Evolutionary conservation across 2,329 filamentous ascomycete species (phyloP), one percentile per base, ranked within the genome.

Genomic region (Talaromyces verruculosus): DNA sequence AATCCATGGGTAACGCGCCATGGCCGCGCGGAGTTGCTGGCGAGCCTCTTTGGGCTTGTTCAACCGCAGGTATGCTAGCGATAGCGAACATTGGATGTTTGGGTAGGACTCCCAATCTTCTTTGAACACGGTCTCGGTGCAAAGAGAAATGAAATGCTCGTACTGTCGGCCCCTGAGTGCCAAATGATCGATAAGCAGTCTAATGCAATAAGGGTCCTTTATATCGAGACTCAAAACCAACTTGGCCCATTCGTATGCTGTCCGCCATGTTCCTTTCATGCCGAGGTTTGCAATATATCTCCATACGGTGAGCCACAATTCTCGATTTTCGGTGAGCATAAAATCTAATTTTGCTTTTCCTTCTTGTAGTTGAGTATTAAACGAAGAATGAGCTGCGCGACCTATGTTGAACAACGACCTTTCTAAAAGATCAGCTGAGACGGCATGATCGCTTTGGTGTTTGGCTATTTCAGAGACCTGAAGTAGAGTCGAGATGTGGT

Each of bases 391-490:
- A 0, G 92, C 88, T 3, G 93, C 91, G 43, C 94, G 87, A n/a
- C 94, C 95, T 75, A 98, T 94, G 0, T 91, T 91, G 80, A 97
- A 98, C 5, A 99, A 84, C 0, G 94, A 93, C 55, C 95, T 87
- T 79, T 98, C 94, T 63, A 96, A 87, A 1, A 98, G 85, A 72
- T 98, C 93, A 3, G 92, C 90, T 0, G 94, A 89, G 3, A 95
- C 86, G 0, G 93, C 88, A 75, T 93, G 89, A 74, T 98, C 95
- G 63, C 92, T 88, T 74, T 97, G 92, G 70, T 97, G 91, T 75
- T 95, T 94, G 13, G 93, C 93, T 60, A 98, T 91, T 75, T 92
- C 92, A 68, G 92, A 96, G 33, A 96, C 93, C 75, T 97, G 93
- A 25, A 98, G 88, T n/a, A 98, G 85, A 1, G 92, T 93, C 1